Percentiles rank a stretch among this genome's conserved stretches.
phyloP scores from a whole-genome alignment of 1,139 yeast species.

The Candida sojae region DNA sequence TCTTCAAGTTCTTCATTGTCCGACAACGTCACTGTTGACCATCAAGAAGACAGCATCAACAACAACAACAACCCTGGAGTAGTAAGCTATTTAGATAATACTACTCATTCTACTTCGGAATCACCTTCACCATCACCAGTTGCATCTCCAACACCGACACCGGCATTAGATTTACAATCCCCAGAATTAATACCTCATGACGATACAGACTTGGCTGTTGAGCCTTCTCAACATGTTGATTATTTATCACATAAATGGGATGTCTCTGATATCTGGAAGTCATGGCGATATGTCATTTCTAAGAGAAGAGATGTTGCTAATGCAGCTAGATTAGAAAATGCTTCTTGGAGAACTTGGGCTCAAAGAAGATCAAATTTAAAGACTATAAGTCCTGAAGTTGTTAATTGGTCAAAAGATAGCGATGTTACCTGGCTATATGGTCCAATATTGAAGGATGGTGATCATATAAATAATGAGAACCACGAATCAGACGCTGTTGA shows the following conservation, averaged over 20 bases:
- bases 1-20: constrained; percentile 1
- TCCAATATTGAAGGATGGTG: constrained; percentile 58
- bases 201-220: constrained; percentile 77
- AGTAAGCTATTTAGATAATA: neutral
- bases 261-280: constrained; percentile 86
- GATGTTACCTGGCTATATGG: constrained; percentile 87
- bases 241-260: constrained; percentile 95
- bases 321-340: constrained; percentile 70
- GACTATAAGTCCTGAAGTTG: constrained; percentile 71
- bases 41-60: constrained; percentile 1
- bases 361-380: constrained; percentile 65
- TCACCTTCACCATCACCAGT: constrained; percentile 17
- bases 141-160: constrained; percentile 11
- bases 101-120: constrained; percentile 5
- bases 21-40: constrained; percentile 1
- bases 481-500: constrained; percentile 18
- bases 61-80: constrained; percentile 4
- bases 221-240: constrained; percentile 90
- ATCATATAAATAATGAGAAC: constrained; percentile 15
- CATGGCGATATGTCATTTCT: constrained; percentile 90
- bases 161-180: constrained; percentile 18
- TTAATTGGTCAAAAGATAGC: constrained; percentile 78
- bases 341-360: constrained; percentile 90
- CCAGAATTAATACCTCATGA: constrained; percentile 67
- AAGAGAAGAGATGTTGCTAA: constrained; percentile 77